Evolutionary conservation across 179 eudicot species (phyloP).

Genomic region (Nepenthes alata): DNA sequence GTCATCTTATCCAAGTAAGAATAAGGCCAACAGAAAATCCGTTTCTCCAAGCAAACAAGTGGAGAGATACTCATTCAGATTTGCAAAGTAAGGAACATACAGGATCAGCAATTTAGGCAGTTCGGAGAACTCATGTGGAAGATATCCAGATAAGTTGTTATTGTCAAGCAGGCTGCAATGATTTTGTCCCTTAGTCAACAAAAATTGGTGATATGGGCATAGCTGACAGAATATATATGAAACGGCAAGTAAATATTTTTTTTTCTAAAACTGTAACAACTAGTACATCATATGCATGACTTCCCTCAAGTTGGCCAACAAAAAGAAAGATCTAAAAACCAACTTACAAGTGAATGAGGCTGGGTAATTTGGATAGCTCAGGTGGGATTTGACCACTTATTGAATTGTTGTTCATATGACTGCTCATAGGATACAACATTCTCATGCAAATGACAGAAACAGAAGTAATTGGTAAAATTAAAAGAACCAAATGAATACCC

Average conservation of each 20-base stretch:
- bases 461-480: not conserved
- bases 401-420: conserved; percentile 97
- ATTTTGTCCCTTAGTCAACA: conserved; percentile 8
- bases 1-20: not conserved
- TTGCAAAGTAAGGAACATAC: conserved; percentile 26
- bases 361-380: conserved; percentile 58
- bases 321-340: not conserved
- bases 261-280: not conserved
- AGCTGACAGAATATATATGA: not conserved
- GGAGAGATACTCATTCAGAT: no score
- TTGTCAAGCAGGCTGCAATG: conserved; percentile 74
- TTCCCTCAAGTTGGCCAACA: not conserved
- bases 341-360: conserved; percentile 81
- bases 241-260: not conserved
- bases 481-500: conserved; percentile 6
- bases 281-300: not conserved
- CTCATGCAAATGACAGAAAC: not conserved
- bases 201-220: not conserved
- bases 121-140: conserved; percentile 66
- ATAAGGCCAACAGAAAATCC: no score
- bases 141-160: conserved; percentile 74
- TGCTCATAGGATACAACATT: conserved; percentile 14
- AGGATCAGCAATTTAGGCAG: conserved; percentile 54
- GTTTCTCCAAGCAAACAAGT: no score
- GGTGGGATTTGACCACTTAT: conserved; percentile 80